phyloP scores from a whole-genome alignment of 164 flowering plant species.

The Chimonanthus praecox region DNA sequence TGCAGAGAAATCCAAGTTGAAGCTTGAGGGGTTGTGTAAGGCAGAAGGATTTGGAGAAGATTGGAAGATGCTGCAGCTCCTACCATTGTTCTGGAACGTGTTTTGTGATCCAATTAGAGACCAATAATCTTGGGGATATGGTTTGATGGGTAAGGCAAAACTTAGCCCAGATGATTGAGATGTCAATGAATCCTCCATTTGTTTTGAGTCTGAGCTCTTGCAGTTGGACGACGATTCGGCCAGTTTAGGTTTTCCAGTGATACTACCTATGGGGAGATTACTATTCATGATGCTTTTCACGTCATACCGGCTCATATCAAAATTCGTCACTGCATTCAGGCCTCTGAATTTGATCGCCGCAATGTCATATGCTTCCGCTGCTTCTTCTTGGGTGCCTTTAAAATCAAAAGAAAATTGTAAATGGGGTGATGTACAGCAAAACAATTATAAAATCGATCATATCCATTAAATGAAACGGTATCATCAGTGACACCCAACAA shows the following conservation, averaged over 20 bases:
- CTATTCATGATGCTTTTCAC: constrained; percentile 64
- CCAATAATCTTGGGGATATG: constrained; percentile 24
- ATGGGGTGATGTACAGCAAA: background rate
- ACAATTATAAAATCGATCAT: background rate
- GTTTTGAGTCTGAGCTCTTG: constrained; percentile 23
- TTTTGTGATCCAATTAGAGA: constrained; percentile 18
- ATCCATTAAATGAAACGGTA: background rate
- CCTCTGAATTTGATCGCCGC: constrained; percentile 88
- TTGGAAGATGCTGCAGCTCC: constrained; percentile 2
- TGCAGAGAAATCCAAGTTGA: constrained; percentile 15
- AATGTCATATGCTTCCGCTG: constrained; percentile 88
- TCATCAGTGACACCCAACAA: background rate
- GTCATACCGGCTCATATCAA: constrained; percentile 83
- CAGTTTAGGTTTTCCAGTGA: constrained; percentile 29
- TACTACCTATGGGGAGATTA: constrained; percentile 74
- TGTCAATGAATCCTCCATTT: background rate
- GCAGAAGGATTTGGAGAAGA: constrained; percentile 10
- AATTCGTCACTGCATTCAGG: constrained; percentile 79
- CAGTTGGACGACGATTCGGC: constrained; percentile 24
- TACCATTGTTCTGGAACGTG: constrained; percentile 3
- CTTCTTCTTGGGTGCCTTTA: constrained; percentile 82
- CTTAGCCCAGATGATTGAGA: constrained; percentile 13
- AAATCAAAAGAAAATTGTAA: background rate
- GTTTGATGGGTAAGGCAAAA: constrained; percentile 20
- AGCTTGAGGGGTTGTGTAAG: constrained; percentile 5